Percentiles rank a stretch among this genome's conserved stretches.
Conservation (phyloP, 1,284 basidiomycete genomes). For the Lignosus rhinocerotis region DNA sequence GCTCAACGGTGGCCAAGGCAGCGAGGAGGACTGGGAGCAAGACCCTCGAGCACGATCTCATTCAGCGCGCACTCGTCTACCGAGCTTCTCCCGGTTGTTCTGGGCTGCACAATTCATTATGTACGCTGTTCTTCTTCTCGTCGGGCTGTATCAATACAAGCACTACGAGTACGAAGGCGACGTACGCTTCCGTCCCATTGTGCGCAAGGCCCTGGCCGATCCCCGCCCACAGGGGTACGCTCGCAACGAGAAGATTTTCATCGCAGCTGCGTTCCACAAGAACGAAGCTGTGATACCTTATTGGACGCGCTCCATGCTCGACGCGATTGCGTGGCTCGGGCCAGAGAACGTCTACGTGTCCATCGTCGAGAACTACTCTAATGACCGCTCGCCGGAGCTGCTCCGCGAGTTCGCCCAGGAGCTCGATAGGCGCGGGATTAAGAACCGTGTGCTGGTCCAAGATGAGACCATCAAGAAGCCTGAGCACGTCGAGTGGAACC, state of each 20-base stretch:
- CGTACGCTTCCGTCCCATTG: constrained; percentile 28
- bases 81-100: constrained; percentile 2
- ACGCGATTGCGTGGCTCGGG: constrained; percentile 45
- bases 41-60: background rate
- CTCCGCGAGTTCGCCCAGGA: constrained; percentile 38
- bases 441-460: constrained; percentile 37
- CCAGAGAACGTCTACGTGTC: constrained; percentile 53
- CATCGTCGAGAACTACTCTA: constrained; percentile 55
- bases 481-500: constrained; percentile 36
- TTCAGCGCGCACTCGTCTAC: constrained; percentile 2
- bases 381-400: constrained; percentile 43
- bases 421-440: constrained; percentile 34
- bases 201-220: constrained; percentile 25
- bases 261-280: constrained; percentile 43
- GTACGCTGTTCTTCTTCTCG: constrained; percentile 19
- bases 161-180: constrained; percentile 34
- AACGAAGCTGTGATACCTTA: constrained; percentile 41
- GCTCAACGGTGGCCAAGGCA: constrained; percentile 10
- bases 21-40: constrained; percentile 8
- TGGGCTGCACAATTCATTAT: constrained; percentile 19
- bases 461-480: constrained; percentile 35
- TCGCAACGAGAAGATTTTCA: constrained; percentile 34
- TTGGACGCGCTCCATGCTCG: constrained; percentile 40
- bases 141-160: constrained; percentile 21
- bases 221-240: constrained; percentile 29